Percentiles rank a stretch among this genome's conserved stretches.
Conservation (phyloP, 352 stramenopile genomes). For the Globisporangium emineosum region DNA sequence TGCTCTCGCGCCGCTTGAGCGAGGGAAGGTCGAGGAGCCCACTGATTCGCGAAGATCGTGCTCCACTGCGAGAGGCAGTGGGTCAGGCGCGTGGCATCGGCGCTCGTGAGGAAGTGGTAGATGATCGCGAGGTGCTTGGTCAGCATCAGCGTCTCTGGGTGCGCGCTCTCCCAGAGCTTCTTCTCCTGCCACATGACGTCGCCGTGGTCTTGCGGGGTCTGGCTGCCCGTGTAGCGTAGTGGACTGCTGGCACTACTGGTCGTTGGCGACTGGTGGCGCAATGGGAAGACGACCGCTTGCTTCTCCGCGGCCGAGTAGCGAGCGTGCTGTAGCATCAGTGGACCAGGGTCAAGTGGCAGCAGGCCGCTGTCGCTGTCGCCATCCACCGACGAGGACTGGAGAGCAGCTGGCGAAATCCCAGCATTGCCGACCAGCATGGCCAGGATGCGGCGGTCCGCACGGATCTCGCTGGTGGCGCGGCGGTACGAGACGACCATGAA, state of each 20-base stretch:
- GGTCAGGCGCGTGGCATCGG: constrained; percentile 30
- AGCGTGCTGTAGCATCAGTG: constrained; percentile 4
- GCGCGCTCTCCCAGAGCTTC: constrained; percentile 38
- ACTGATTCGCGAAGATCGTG: constrained; percentile 22
- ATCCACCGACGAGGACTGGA: constrained; percentile 4
- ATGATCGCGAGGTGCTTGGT: constrained; percentile 55
- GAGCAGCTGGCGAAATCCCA: neutral
- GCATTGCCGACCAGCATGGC: constrained; percentile 22
- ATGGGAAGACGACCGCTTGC: constrained; percentile 8
- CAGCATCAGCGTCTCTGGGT: constrained; percentile 33
- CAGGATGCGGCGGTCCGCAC: constrained; percentile 33
- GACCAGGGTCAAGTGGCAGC: constrained; percentile 8
- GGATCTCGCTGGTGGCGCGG: constrained; percentile 42
- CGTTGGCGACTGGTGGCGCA: constrained; percentile 13
- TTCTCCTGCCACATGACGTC: constrained; percentile 30
- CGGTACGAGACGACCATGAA: constrained; percentile 74
- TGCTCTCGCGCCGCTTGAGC: neutral
- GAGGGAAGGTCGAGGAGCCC: neutral
- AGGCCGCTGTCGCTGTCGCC: constrained; percentile 15
- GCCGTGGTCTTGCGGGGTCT: constrained; percentile 16
- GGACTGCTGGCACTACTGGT: neutral
- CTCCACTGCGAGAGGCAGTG: constrained; percentile 29
- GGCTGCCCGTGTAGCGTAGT: constrained; percentile 3
- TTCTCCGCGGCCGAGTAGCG: constrained; percentile 4
- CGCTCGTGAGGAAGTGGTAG: constrained; percentile 33